Conservation (phyloP, 495 filamentous ascomycete genomes). For the Hypomontagnella monticulosa region DNA sequence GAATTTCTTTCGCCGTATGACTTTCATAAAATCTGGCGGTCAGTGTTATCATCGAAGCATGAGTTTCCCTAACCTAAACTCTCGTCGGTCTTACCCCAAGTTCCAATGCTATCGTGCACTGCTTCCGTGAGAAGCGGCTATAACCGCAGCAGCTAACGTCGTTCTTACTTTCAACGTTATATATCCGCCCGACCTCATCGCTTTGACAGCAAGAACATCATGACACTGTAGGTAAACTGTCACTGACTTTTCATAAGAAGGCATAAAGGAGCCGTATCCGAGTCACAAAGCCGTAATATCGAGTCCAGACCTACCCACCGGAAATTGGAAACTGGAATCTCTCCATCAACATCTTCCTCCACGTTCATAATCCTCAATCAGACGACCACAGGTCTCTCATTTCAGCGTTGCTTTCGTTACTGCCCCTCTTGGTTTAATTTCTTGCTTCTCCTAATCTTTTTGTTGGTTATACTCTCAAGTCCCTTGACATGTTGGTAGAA, state of each 20-base stretch:
- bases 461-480: slow-evolving; percentile 21
- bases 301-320: background rate
- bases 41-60: too few species aligned
- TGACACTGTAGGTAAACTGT: too few species aligned
- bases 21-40: background rate
- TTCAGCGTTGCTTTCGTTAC: slow-evolving; percentile 33
- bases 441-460: slow-evolving; percentile 27
- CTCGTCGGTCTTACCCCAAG: slow-evolving; percentile 17
- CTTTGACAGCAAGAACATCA: too few species aligned
- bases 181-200: background rate
- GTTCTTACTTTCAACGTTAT: slow-evolving; percentile 9
- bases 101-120: slow-evolving; percentile 4
- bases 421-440: slow-evolving; percentile 38
- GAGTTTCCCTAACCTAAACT: too few species aligned
- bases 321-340: background rate
- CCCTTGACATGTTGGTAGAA: slow-evolving; percentile 32
- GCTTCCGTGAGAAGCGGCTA: slow-evolving; percentile 10
- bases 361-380: background rate
- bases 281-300: background rate
- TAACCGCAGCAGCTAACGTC: background rate
- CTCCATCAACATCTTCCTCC: background rate
- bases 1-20: background rate
- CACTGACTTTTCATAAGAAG: too few species aligned
- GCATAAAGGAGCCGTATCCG: background rate
- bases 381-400: slow-evolving; percentile 33